A percentile compares a stretch with the other conserved stretches of the same genome.
phyloP scores from a whole-genome alignment of 345 rosid species.

The Eucalyptus sp. region DNA sequence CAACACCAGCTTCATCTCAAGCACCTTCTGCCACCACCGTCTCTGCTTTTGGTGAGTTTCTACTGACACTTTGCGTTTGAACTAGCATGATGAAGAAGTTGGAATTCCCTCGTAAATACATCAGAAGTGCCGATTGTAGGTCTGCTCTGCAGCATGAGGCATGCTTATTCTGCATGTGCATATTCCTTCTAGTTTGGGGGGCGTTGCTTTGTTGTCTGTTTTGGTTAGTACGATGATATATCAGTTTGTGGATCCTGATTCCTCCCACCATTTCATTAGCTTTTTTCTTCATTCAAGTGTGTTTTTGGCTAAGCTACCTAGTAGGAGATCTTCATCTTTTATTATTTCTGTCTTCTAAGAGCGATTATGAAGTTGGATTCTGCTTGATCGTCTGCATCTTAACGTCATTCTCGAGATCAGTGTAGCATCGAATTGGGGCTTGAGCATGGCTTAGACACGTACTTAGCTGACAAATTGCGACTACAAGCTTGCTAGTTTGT shows the following conservation, averaged over 20 bases:
- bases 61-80: not conserved
- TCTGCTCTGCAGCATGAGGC: not conserved
- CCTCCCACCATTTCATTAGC: not conserved
- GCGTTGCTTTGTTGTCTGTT: not conserved
- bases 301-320: not conserved
- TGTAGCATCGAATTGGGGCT: not conserved
- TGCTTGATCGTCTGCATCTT: not conserved
- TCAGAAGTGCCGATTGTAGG: not conserved
- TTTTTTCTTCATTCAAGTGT: not conserved
- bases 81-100: not conserved
- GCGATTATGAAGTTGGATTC: not conserved
- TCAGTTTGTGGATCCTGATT: not conserved
- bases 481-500: not conserved
- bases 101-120: not conserved
- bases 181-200: not conserved
- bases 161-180: not conserved
- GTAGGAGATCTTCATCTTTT: not conserved
- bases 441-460: not conserved
- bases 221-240: not conserved
- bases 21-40: constrained; percentile 23
- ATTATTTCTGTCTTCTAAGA: not conserved
- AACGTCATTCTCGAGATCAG: not conserved
- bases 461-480: not conserved
- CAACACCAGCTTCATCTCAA: constrained; percentile 37
- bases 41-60: constrained; percentile 42